A percentile compares a stretch with the other conserved stretches of the same genome.
Evolutionary conservation across 2,329 filamentous ascomycete genomes (phyloP).

Genomic region (Aspergillus oerlinghausenensis): DNA sequence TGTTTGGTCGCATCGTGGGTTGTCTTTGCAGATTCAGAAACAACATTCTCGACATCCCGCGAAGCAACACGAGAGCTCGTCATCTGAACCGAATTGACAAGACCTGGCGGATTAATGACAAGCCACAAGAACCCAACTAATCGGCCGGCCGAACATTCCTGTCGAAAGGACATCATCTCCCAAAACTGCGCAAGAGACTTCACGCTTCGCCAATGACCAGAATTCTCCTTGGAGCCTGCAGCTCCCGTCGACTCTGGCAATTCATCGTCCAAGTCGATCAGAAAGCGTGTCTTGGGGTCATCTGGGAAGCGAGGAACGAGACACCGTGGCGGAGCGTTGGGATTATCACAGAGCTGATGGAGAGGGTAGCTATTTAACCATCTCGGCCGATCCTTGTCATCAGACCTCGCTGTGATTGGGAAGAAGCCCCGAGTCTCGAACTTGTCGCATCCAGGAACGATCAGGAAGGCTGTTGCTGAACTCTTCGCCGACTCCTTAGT

Average conservation of each 20-base stretch:
- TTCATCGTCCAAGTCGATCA: conserved; percentile 85
- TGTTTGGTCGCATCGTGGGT: background rate
- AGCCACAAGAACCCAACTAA: conserved; percentile 95
- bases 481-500: conserved; percentile 27
- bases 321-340: conserved; percentile 70
- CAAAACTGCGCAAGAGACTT: conserved; percentile 87
- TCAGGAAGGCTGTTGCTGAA: conserved; percentile 68
- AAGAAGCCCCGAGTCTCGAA: conserved; percentile 76
- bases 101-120: conserved; percentile 63
- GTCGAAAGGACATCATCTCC: conserved; percentile 96
- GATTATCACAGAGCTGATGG: conserved; percentile 65
- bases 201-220: conserved; percentile 76
- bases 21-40: background rate
- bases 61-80: conserved; percentile 19
- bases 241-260: conserved; percentile 42
- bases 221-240: conserved; percentile 40
- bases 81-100: conserved; percentile 33
- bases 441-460: conserved; percentile 81
- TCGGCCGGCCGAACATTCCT: conserved; percentile 89
- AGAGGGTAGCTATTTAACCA: conserved; percentile 65
- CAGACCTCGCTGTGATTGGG: conserved; percentile 49
- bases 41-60: conserved; percentile 4
- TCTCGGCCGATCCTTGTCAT: conserved; percentile 31
- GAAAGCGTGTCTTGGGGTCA: conserved; percentile 87
- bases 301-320: conserved; percentile 89